These are phyloP conservation scores for Eucalyptus cladocalyx DNA, from an alignment of 345 rosid species.

Conservation along the genomic window DNA sequence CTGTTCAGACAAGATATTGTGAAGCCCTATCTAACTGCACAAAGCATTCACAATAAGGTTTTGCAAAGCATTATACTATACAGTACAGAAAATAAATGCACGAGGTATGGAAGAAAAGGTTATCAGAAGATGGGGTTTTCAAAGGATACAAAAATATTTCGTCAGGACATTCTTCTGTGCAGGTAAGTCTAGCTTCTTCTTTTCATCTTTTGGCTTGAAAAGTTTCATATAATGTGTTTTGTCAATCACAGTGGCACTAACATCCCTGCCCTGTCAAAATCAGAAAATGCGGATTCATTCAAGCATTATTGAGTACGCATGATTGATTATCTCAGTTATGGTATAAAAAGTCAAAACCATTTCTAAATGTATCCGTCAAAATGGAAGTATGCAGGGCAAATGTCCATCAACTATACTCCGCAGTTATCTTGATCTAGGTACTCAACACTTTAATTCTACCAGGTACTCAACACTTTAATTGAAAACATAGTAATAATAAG, in stretches of 20 bases:
- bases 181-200: constrained; percentile 78
- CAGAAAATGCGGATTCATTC: not conserved
- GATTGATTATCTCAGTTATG: not conserved
- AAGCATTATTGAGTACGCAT: not conserved
- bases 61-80: not conserved
- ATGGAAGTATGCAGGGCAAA: not conserved
- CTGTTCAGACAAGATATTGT: not conserved
- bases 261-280: constrained; percentile 29
- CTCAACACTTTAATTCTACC: not conserved
- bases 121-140: not conserved
- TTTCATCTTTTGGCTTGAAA: constrained; percentile 35
- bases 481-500: not conserved
- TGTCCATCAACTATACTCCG: not conserved
- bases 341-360: not conserved
- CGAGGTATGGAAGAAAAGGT: not conserved
- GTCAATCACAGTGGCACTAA: constrained; percentile 11
- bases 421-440: not conserved
- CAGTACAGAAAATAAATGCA: not conserved
- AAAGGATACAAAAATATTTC: constrained; percentile 90
- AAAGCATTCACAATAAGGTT: not conserved
- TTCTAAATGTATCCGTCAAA: not conserved
- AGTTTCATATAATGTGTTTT: constrained; percentile 13
- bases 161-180: constrained; percentile 92
- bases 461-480: not conserved
- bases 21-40: not conserved